Percentiles rank a stretch among this genome's conserved stretches.
Evolutionary conservation across 2,329 filamentous ascomycete species (phyloP).

Genomic region (Neofusicoccum parvum): DNA sequence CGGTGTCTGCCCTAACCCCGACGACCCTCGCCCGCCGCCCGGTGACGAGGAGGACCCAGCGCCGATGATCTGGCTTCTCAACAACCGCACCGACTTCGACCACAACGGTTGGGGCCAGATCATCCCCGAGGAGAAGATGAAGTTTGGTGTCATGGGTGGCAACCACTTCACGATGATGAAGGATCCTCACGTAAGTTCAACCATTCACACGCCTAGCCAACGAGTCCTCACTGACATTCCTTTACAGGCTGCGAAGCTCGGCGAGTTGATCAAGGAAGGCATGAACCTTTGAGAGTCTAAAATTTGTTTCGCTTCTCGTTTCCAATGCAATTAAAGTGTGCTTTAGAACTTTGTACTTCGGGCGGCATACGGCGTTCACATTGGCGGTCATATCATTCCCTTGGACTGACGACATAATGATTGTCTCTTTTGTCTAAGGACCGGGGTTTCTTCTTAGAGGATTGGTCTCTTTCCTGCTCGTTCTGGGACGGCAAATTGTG

Average conservation of each 20-base stretch:
- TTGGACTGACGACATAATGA: constrained; percentile 13
- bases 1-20: constrained; percentile 68
- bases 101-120: constrained; percentile 71
- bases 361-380: constrained; percentile 6
- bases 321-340: not conserved
- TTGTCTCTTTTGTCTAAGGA: not conserved
- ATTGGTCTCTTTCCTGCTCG: not conserved
- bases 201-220: not conserved
- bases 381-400: not conserved
- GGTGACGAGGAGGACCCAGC: constrained; percentile 57
- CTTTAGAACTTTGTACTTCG: not conserved
- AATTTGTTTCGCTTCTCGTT: too few relatives aligned
- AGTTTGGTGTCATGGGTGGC: constrained; percentile 67
- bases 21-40: constrained; percentile 67
- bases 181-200: constrained; percentile 51
- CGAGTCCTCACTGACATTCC: constrained; percentile 29
- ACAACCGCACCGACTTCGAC: constrained; percentile 72
- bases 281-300: constrained; percentile 29
- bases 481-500: constrained; percentile 18
- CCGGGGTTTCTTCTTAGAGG: constrained; percentile 6
- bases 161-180: constrained; percentile 81
- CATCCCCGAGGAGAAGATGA: constrained; percentile 62
- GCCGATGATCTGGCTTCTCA: constrained; percentile 66
- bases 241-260: constrained; percentile 40
- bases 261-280: constrained; percentile 49